Percentiles rank a stretch among this genome's conserved stretches.
phyloP scores from a whole-genome alignment of 345 rosid species.

The Luvunga scandens region DNA sequence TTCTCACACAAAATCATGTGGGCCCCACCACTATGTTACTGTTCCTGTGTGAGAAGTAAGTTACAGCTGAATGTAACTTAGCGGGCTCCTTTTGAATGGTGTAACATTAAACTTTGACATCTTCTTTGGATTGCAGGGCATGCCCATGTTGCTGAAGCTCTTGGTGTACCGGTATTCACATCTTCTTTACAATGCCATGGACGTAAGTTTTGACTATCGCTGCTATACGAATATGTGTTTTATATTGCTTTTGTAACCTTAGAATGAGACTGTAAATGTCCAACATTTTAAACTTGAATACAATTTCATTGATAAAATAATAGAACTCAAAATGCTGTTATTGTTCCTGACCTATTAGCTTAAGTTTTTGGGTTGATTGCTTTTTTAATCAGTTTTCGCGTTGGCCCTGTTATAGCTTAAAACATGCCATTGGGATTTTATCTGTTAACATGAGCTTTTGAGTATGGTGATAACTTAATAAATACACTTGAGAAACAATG shows the following conservation, averaged over 20 bases:
- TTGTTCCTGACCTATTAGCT: neutral
- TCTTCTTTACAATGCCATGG: conserved; percentile 99
- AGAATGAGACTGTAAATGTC: neutral
- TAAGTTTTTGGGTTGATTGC: neutral
- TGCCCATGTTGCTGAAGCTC: conserved; percentile 97
- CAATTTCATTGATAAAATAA: neutral
- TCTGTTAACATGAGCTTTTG: neutral
- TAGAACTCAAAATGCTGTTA: neutral
- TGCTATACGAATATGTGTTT: conserved; percentile 5
- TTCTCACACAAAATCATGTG: too few species aligned
- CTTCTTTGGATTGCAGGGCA: conserved; percentile 60
- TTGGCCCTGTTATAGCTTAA: neutral
- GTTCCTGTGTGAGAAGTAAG: too few species aligned
- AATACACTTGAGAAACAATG: neutral
- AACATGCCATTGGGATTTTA: neutral
- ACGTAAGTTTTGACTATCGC: conserved; percentile 65
- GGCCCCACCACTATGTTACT: too few species aligned
- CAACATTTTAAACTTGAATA: neutral
- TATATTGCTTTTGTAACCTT: neutral
- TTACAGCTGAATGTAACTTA: too few species aligned
- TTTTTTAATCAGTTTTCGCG: too few species aligned
- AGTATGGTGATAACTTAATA: neutral
- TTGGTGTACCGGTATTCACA: conserved; percentile 91
- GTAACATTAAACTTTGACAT: conserved; percentile 10
- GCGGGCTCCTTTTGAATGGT: neutral